phyloP scores from a whole-genome alignment of 2,329 filamentous ascomycete species.

The Tolypocladium capitatum region DNA sequence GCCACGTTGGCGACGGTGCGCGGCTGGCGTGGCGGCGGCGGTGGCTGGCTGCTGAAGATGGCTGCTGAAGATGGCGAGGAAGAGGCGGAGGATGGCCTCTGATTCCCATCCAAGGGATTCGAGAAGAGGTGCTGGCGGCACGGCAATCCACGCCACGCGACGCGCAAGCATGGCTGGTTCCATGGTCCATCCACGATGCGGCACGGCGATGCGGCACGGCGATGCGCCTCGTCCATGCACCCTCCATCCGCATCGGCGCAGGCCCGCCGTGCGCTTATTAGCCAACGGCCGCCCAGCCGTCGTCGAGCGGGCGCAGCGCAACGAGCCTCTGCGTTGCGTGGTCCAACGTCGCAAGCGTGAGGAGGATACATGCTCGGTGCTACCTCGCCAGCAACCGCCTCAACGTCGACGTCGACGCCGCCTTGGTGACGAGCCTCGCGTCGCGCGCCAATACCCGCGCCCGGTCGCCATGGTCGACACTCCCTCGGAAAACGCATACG shows the following conservation, averaged over 20 bases:
- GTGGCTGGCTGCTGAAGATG: background rate
- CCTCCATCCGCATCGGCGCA: background rate
- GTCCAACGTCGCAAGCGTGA: no score
- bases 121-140: no score
- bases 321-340: background rate
- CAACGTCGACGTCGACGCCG: no score
- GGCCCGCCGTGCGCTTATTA: background rate
- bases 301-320: background rate
- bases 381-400: no score
- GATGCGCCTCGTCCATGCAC: background rate
- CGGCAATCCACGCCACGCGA: no score
- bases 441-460: background rate
- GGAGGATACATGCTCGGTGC: no score
- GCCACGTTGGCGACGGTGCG: background rate
- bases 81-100: background rate
- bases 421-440: background rate
- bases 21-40: background rate
- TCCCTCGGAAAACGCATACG: conserved; percentile 4
- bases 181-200: no score
- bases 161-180: no score
- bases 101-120: no score
- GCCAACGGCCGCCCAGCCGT: background rate
- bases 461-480: conserved; percentile 6
- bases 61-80: background rate
- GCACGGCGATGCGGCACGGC: no score